Evolutionary conservation across 768 basidiomycete species (phyloP).

Genomic region (Suillus fuscotomentosus): DNA sequence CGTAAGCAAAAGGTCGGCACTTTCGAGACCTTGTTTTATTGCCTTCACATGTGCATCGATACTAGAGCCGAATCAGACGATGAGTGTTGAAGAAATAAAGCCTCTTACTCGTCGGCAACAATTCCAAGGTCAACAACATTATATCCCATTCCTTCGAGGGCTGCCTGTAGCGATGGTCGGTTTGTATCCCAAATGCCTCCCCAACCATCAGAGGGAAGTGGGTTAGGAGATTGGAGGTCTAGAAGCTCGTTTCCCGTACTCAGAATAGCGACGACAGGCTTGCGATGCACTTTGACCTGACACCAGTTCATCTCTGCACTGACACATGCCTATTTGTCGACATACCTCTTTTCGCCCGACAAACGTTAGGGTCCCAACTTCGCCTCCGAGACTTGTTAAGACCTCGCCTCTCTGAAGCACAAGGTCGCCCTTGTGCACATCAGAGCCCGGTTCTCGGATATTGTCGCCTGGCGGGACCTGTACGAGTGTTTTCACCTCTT

Average conservation of each 20-base stretch:
- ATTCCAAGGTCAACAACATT: constrained; percentile 80
- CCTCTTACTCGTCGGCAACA: constrained; percentile 64
- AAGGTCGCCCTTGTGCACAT: constrained; percentile 65
- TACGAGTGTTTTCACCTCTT: constrained; percentile 63
- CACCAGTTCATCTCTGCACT: constrained; percentile 1
- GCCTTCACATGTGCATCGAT: constrained; percentile 56
- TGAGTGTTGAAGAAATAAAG: not conserved
- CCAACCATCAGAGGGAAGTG: constrained; percentile 45
- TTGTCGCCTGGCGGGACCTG: constrained; percentile 68
- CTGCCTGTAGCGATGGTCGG: constrained; percentile 71
- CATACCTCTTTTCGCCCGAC: constrained; percentile 71
- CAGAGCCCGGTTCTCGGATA: constrained; percentile 70
- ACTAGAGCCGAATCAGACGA: constrained; percentile 30
- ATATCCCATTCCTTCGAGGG: constrained; percentile 72
- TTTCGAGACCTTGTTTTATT: constrained; percentile 53
- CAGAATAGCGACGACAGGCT: constrained; percentile 75
- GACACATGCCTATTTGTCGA: not conserved
- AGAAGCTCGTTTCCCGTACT: constrained; percentile 86
- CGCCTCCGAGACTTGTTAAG: constrained; percentile 69
- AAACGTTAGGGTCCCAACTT: constrained; percentile 80
- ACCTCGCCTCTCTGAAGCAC: constrained; percentile 63
- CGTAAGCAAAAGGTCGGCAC: constrained; percentile 75
- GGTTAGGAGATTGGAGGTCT: constrained; percentile 51
- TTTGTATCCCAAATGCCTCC: constrained; percentile 86
- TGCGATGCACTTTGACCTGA: constrained; percentile 68